A percentile compares a stretch with the other conserved stretches of the same genome.
Evolutionary conservation across 768 basidiomycete species (phyloP).

Genomic region (Termitomyces bulborhizus): DNA sequence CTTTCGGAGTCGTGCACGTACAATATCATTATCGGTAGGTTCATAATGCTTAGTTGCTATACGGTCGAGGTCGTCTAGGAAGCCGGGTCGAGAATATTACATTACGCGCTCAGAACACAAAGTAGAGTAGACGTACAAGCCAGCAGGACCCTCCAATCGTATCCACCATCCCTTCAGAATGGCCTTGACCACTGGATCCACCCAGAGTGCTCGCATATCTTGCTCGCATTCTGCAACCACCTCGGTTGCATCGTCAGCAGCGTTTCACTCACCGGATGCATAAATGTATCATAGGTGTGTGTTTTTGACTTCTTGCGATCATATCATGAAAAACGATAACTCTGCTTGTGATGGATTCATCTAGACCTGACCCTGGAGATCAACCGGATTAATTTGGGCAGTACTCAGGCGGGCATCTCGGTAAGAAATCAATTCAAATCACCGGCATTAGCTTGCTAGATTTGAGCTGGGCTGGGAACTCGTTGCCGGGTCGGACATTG

Average conservation of each 20-base stretch:
- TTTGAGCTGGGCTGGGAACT: too few relatives aligned
- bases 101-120: not conserved
- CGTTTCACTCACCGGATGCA: not conserved
- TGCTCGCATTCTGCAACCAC: constrained; percentile 51
- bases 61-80: constrained; percentile 60
- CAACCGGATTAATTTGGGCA: too few relatives aligned
- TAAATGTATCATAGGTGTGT: too few relatives aligned
- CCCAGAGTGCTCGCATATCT: constrained; percentile 49
- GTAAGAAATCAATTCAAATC: too few relatives aligned
- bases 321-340: too few relatives aligned
- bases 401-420: too few relatives aligned
- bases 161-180: constrained; percentile 43
- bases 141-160: constrained; percentile 50
- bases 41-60: constrained; percentile 50
- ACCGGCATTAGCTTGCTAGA: too few relatives aligned
- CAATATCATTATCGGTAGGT: constrained; percentile 56
- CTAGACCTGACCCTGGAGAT: too few relatives aligned
- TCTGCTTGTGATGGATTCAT: too few relatives aligned
- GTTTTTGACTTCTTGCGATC: too few relatives aligned
- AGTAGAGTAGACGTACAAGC: constrained; percentile 42
- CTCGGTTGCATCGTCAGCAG: constrained; percentile 35
- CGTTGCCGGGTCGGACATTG: too few relatives aligned
- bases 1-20: constrained; percentile 64
- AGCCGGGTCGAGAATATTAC: constrained; percentile 31
- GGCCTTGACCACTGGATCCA: constrained; percentile 37